Conservation (phyloP, 345 rosid species). For the Populus simonii region DNA sequence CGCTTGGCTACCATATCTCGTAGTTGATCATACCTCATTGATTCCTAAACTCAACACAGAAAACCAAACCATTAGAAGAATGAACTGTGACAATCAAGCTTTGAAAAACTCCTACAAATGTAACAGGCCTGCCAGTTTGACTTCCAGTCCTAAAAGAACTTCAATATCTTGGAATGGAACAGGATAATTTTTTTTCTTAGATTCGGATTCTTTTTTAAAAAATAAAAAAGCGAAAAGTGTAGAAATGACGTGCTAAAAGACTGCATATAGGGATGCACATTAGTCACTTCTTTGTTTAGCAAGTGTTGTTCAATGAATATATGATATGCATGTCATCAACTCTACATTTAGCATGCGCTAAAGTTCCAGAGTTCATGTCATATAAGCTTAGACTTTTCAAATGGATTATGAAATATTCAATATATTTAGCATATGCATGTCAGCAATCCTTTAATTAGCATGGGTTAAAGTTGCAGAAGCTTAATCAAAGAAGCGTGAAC, state of each 20-base stretch:
- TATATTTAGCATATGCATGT: background rate
- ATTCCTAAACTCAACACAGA: conserved; percentile 52
- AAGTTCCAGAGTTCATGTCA: background rate
- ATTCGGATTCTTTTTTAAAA: background rate
- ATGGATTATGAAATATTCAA: background rate
- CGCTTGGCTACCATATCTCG: conserved; percentile 75
- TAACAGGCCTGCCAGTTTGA: background rate
- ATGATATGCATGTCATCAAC: background rate
- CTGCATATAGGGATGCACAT: background rate
- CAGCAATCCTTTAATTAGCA: background rate
- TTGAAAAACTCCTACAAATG: background rate
- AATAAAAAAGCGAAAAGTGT: background rate
- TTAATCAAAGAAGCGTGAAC: background rate
- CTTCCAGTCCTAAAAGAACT: background rate
- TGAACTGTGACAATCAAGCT: background rate
- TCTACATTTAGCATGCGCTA: background rate
- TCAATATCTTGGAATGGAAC: background rate
- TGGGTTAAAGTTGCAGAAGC: background rate
- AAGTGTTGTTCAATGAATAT: background rate
- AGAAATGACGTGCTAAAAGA: background rate
- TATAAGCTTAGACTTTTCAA: background rate
- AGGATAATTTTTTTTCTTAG: background rate
- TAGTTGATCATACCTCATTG: conserved; percentile 83
- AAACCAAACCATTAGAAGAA: conserved; percentile 15
- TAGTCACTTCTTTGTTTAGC: background rate